Percentiles rank a stretch among this genome's conserved stretches.
These are phyloP conservation scores for Erythrophleum fordii DNA, from an alignment of 306 rosid species.

Conservation along the genomic window DNA sequence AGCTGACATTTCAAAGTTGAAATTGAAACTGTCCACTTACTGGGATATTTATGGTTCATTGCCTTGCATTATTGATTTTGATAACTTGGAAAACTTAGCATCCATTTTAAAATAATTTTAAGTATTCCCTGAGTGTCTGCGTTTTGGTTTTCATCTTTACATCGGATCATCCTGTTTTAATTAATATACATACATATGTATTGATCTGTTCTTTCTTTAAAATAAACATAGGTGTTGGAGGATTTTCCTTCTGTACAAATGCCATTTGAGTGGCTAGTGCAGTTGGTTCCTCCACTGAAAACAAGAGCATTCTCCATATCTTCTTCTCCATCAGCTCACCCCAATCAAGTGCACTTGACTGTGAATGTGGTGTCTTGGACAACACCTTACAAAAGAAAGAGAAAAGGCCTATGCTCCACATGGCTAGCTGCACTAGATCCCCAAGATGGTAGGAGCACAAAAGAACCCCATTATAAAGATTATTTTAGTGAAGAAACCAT, in stretches of 20 bases:
- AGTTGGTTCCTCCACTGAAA: constrained; percentile 88
- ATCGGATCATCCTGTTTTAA: constrained; percentile 14
- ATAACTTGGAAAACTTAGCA: neutral
- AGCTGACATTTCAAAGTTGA: neutral
- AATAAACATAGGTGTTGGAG: constrained; percentile 65
- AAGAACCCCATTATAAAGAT: neutral
- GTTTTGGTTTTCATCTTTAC: constrained; percentile 12
- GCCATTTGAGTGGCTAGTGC: constrained; percentile 94
- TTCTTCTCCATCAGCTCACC: constrained; percentile 71
- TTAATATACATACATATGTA: neutral
- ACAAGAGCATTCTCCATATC: constrained; percentile 88
- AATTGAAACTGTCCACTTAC: neutral
- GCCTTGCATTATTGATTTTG: neutral
- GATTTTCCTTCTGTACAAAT: constrained; percentile 93
- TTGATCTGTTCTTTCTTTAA: neutral
- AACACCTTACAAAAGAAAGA: constrained; percentile 82
- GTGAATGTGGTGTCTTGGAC: constrained; percentile 79
- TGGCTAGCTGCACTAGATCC: constrained; percentile 89
- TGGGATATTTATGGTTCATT: neutral
- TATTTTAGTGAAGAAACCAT: constrained; percentile 5
- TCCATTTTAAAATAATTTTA: neutral
- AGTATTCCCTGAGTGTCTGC: constrained; percentile 4
- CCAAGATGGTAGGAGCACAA: constrained; percentile 49
- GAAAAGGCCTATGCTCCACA: constrained; percentile 77
- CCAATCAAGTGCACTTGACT: constrained; percentile 86